Conservation (phyloP, 2,329 filamentous ascomycete genomes). For the Ambrosiella beaveri region DNA sequence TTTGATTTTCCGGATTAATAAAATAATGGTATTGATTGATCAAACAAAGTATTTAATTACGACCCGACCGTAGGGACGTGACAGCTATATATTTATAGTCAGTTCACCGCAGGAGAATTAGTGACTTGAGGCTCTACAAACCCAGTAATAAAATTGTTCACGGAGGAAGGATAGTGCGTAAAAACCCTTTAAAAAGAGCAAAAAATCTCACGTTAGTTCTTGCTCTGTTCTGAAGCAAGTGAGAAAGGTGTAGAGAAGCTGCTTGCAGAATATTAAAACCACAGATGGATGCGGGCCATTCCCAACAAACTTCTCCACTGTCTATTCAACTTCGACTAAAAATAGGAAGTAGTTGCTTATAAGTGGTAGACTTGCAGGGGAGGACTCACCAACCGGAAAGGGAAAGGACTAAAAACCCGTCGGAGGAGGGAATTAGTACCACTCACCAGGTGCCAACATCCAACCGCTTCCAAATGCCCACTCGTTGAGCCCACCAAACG, state of each 20-base stretch:
- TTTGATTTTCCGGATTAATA: not conserved
- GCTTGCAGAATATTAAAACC: not conserved
- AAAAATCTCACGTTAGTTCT: not conserved
- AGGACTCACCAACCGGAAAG: conserved; percentile 1
- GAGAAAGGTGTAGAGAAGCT: not conserved
- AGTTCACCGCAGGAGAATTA: not conserved
- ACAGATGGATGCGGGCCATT: conserved; percentile 9
- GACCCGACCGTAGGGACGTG: not conserved
- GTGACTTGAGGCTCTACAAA: conserved; percentile 1
- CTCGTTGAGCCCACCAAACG: conserved; percentile 12
- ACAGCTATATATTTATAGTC: not conserved
- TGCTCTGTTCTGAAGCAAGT: not conserved
- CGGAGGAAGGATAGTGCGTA: not conserved
- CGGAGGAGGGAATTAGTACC: not conserved
- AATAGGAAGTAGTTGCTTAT: not conserved
- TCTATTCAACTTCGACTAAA: not conserved
- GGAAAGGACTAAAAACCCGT: not conserved
- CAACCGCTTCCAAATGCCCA: conserved; percentile 7
- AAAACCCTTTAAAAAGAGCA: not conserved
- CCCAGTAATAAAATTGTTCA: not conserved
- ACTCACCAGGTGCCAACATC: not conserved
- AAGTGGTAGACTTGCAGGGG: not conserved
- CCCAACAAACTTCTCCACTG: conserved; percentile 8
- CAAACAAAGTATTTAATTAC: not conserved
- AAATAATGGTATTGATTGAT: not conserved